Evolutionary conservation across 345 rosid species (phyloP), one percentile per base, ranked within the genome.

Genomic region (Sisymbrium irio): DNA sequence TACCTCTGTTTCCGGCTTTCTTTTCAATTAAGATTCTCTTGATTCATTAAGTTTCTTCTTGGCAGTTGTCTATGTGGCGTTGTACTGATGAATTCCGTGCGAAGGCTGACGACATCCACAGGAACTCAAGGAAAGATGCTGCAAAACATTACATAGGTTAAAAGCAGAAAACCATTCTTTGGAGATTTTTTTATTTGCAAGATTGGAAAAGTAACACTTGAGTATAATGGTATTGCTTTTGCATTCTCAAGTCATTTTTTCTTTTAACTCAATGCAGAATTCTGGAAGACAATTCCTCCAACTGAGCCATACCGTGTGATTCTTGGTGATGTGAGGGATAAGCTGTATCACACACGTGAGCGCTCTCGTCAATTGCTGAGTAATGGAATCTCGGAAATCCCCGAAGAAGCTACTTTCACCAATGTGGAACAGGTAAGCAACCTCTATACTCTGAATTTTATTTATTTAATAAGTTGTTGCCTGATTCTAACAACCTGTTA

Each of bases 51-150:
- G 56, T 35, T 22, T 22, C 55, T 50, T 59, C 69, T 57, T 74
- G 76, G 81, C 87, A 95, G 99, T 70, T 96, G 83, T 96, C 99
- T 57, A 96, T 96, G 99, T 96, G 99, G 99, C 96, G 98, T 77
- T 96, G 99, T 82, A 92, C 82, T 65, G 97, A 89, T 65, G 99
- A 96, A 79, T 96, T 96, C 58, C 97, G 96, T 59, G 76, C 73
- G 12, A 84, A 83, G 57, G 96, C 96, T 0, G 92, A 90, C 32
- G 85, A 82, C 62, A 89, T 96, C 67, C 98, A 86, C 64, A 78
- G 85, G 69, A 86, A 86, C 68, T 84, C 94, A 40, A 92, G 77
- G 81, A 92, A 75, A 84, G 98, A 96, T 80, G 90, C 99, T 62
- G 90, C 99, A 56, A 96, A 96, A 74, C 99, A 96, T 82, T 96